Evolutionary conservation across 495 filamentous ascomycete genomes (phyloP).

Genomic region (Amorphotheca resinae): DNA sequence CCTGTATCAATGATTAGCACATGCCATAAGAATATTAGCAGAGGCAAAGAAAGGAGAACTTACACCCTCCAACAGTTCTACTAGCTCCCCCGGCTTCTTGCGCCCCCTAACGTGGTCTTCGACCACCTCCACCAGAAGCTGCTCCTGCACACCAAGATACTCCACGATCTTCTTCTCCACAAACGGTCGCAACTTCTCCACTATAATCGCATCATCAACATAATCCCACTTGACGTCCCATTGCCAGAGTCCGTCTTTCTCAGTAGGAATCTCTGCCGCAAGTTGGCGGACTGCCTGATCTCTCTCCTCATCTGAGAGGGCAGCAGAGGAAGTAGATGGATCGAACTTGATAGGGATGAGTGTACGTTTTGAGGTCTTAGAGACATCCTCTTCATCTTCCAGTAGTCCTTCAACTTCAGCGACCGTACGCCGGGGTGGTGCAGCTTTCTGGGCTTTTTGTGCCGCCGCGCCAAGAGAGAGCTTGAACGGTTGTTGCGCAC

Average conservation of each 20-base stretch:
- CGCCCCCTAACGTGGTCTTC: constrained; percentile 75
- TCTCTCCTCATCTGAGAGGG: constrained; percentile 73
- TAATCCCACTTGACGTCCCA: constrained; percentile 93
- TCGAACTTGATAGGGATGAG: constrained; percentile 93
- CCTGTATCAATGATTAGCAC: constrained; percentile 40
- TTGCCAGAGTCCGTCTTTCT: constrained; percentile 77
- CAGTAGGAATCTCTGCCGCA: constrained; percentile 78
- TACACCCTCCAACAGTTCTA: constrained; percentile 74
- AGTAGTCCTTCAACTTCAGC: constrained; percentile 90
- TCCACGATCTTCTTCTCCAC: constrained; percentile 98
- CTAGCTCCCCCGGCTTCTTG: constrained; percentile 63
- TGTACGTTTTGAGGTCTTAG: constrained; percentile 56
- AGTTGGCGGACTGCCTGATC: constrained; percentile 66
- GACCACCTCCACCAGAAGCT: constrained; percentile 87
- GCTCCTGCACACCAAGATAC: constrained; percentile 90
- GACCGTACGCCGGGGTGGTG: constrained; percentile 62
- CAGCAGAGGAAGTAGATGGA: constrained; percentile 48
- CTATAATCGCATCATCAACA: constrained; percentile 72
- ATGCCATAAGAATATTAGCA: too few species aligned
- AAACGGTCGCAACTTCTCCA: constrained; percentile 83
- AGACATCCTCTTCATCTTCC: constrained; percentile 85
- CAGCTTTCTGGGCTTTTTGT: constrained; percentile 54
- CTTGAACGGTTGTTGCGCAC: constrained; percentile 77
- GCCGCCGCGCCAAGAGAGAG: constrained; percentile 84
- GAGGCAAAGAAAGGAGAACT: constrained; percentile 23